Conservation (phyloP, 805 yeast species). For the Candida loeiensis region DNA sequence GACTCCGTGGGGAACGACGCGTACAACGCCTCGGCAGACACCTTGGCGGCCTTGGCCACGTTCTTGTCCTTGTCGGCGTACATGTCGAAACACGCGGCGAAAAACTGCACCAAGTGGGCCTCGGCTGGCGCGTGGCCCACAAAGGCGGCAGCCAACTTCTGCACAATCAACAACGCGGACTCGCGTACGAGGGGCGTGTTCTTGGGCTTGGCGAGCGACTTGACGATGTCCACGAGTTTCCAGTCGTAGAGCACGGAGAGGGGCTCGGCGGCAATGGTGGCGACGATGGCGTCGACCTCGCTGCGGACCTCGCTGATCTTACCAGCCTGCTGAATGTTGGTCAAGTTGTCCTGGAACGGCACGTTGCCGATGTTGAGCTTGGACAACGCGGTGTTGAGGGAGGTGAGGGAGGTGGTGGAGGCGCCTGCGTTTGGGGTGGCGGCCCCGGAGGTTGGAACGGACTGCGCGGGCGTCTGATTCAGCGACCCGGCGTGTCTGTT, state of each 20-base stretch:
- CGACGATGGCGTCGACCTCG: conserved; percentile 53
- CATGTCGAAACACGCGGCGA: conserved; percentile 64
- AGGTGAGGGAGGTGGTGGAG: conserved; percentile 72
- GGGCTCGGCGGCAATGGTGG: conserved; percentile 32
- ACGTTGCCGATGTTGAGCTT: conserved; percentile 53
- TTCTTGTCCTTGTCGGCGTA: conserved; percentile 84
- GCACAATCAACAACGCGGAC: conserved; percentile 63
- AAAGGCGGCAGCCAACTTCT: conserved; percentile 53
- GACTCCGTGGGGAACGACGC: conserved; percentile 76
- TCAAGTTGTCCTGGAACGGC: conserved; percentile 62
- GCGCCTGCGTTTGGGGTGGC: conserved; percentile 34
- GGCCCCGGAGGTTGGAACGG: conserved; percentile 34
- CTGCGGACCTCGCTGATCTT: conserved; percentile 53
- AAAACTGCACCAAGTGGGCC: conserved; percentile 62
- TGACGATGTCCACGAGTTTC: conserved; percentile 60
- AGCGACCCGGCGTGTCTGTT: conserved; percentile 6
- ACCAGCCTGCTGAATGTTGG: conserved; percentile 47
- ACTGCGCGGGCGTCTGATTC: conserved; percentile 23
- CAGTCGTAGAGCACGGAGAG: conserved; percentile 52
- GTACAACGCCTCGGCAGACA: conserved; percentile 66
- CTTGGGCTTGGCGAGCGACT: conserved; percentile 69
- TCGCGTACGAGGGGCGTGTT: conserved; percentile 75
- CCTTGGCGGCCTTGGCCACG: conserved; percentile 82
- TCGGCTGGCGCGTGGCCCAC: conserved; percentile 66
- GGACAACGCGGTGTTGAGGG: conserved; percentile 66